These are phyloP conservation scores for Huntiella moniliformis DNA, from an alignment of 2,329 filamentous ascomycete genomes.

Conservation along the genomic window DNA sequence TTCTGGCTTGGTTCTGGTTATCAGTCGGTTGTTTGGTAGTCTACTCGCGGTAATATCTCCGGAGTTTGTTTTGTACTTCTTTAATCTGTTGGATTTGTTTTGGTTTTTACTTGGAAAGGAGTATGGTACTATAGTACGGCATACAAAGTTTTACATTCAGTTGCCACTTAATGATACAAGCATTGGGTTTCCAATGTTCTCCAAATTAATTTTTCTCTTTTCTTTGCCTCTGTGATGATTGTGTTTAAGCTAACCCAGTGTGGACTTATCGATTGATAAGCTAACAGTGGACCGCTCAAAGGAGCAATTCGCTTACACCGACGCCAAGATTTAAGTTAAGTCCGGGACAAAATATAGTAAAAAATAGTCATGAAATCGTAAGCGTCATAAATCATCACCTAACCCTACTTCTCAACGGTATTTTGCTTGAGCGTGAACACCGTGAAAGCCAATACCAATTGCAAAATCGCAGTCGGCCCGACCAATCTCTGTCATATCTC, in stretches of 20 bases:
- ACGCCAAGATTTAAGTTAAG: neutral
- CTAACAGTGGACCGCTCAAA: too few species aligned
- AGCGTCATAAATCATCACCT: neutral
- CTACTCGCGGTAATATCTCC: neutral
- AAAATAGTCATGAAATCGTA: neutral
- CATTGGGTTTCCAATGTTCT: neutral
- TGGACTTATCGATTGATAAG: too few species aligned
- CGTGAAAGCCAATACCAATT: conserved; percentile 48
- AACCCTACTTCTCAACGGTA: neutral
- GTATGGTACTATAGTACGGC: neutral
- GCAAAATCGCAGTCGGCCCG: conserved; percentile 42
- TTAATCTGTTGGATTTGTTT: neutral
- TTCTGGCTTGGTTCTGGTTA: neutral
- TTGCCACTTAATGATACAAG: neutral
- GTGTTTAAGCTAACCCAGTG: too few species aligned
- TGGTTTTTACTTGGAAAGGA: conserved; percentile 1
- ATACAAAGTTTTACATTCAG: conserved; percentile 3
- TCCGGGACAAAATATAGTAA: neutral
- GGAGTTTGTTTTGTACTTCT: neutral
- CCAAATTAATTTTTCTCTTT: neutral
- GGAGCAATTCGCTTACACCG: too few species aligned
- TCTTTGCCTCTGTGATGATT: neutral
- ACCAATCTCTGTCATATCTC: conserved; percentile 42
- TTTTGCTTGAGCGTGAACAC: conserved; percentile 24
- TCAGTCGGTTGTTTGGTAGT: neutral